Base-by-base conservation (phyloP, 768 basidiomycete species). In the Pleurotus djamor region DNA sequence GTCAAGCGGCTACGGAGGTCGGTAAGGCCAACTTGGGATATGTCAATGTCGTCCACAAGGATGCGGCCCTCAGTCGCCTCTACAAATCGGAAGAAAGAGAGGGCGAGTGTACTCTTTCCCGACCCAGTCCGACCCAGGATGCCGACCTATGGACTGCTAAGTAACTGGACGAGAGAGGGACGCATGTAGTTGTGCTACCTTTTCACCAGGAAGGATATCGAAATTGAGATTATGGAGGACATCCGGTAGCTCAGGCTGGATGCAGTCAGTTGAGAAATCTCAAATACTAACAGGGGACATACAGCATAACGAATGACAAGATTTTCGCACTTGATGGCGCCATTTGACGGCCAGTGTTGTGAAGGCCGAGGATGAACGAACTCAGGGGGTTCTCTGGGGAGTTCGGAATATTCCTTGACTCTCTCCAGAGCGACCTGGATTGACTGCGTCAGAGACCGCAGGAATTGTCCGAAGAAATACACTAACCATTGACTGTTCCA, bases 401-500 rank as follows among this genome's bases (percentile, higher is more conserved):
- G 72, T 63, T 94, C 91, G 4, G 93, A 89, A 69, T 90, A 96
- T 74, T 96, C 95, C 68, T 94, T 94, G 70, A 96, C 84, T 54
- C 95, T 88, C 70, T 96, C 94, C 37, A 94, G 74, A 35, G 91
- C 88, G 63, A 93, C 89, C 89, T 91, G 57, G 13, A 59, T 62
- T 28, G 63, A 57, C 59, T 62, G 56, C 16, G 7, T 51, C 48
- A 52, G 44, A 13, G 50, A 52, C 9, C 28, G 13, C 58, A 33
- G 5, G 17, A 59, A 16, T 8, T 32, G 16, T 48, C 4, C 32
- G 38, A 17, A 14, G 16, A 35, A 45, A 41, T 10, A 37, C 16
- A 62, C 74, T 60, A 59, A 92, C 94, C 93, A 97, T 94, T 10
- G 90, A 90, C 71, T 97, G 94, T 68, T 97, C 94, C 16, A 96